Evolutionary conservation across 768 basidiomycete genomes (phyloP).

Genomic region (Peribolospora baueri): DNA sequence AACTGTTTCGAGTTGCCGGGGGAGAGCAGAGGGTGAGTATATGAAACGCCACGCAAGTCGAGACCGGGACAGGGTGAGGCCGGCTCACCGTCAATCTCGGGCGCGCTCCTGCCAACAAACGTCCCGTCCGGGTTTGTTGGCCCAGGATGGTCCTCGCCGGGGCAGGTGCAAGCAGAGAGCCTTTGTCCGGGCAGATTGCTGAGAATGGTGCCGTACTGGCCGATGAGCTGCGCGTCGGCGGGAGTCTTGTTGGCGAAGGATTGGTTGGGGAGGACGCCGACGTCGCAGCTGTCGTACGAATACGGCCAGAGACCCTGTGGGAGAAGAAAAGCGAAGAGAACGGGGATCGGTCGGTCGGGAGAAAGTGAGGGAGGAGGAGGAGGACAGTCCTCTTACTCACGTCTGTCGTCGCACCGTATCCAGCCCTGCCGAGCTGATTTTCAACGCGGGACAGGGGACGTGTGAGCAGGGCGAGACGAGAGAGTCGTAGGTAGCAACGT

Average conservation of each 20-base stretch:
- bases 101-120: constrained; percentile 56
- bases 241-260: constrained; percentile 36
- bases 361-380: not conserved
- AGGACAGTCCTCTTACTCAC: constrained; percentile 28
- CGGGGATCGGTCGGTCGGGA: not conserved
- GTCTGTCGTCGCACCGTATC: constrained; percentile 65
- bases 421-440: constrained; percentile 44
- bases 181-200: constrained; percentile 59
- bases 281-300: constrained; percentile 37
- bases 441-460: too few species aligned
- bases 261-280: constrained; percentile 65
- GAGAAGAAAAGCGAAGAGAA: not conserved
- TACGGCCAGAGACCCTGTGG: constrained; percentile 17
- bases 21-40: too few species aligned
- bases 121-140: constrained; percentile 51
- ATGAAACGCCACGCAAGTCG: too few species aligned
- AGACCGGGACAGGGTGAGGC: too few species aligned
- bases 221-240: constrained; percentile 32
- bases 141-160: constrained; percentile 64
- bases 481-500: too few species aligned
- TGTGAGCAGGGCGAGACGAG: too few species aligned
- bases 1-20: too few species aligned
- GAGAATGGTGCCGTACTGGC: constrained; percentile 34
- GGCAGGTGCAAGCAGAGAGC: constrained; percentile 67
- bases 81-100: constrained; percentile 42